Percentiles rank a stretch among this genome's conserved stretches.
Evolutionary conservation across 805 yeast genomes (phyloP).

Genomic region (Yarrowia sp.): DNA sequence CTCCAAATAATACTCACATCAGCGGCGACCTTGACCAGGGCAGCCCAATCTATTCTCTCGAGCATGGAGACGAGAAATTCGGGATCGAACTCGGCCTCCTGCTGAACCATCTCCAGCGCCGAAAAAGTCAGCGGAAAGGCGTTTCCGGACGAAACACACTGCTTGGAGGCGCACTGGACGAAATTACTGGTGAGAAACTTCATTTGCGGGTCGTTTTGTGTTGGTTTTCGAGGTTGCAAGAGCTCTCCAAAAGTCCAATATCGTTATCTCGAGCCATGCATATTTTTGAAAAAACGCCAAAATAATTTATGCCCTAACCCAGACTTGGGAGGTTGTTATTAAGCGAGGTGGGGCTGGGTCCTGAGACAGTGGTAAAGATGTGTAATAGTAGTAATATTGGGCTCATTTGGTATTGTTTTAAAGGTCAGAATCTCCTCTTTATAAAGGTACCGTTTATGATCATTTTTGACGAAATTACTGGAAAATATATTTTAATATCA

Average conservation of each 20-base stretch:
- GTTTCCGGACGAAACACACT: constrained; percentile 68
- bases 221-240: neutral
- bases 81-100: constrained; percentile 76
- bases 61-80: constrained; percentile 73
- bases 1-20: constrained; percentile 62
- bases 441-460: neutral
- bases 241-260: neutral
- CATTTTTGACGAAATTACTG: no score
- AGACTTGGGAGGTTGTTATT: neutral
- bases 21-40: constrained; percentile 68
- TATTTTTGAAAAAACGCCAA: neutral
- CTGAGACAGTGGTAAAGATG: no score
- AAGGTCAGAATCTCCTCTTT: neutral
- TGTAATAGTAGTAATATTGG: no score
- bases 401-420: neutral
- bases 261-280: neutral
- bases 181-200: constrained; percentile 94
- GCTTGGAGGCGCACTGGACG: constrained; percentile 84
- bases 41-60: constrained; percentile 85
- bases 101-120: constrained; percentile 66
- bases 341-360: no score
- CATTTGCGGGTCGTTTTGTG: constrained; percentile 41
- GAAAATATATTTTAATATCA: no score
- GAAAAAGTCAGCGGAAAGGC: constrained; percentile 79
- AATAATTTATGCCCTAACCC: constrained; percentile 24